Percentiles rank a stretch among this genome's conserved stretches.
phyloP scores from a whole-genome alignment of 306 rosid species.

The Elaeagnus macrophylla region DNA sequence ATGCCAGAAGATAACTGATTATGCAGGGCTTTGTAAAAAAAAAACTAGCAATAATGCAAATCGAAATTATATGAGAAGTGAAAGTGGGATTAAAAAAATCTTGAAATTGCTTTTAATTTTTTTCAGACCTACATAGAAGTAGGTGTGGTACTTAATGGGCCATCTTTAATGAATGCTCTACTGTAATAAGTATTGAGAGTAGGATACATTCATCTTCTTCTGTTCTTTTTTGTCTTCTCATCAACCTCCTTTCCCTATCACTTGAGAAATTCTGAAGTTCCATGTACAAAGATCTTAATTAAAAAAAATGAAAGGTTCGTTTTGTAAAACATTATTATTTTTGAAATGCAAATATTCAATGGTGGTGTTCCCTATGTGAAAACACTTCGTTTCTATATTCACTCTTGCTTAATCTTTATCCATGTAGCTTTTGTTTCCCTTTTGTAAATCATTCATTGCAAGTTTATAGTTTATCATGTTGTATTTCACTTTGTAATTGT shows the following conservation, averaged over 20 bases:
- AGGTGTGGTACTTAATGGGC: too few species aligned
- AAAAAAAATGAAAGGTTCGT: too few species aligned
- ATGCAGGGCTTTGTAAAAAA: neutral
- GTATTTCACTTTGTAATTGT: slow-evolving; percentile 25
- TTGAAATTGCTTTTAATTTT: too few species aligned
- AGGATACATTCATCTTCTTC: neutral
- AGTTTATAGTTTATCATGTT: neutral
- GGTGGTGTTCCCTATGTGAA: too few species aligned
- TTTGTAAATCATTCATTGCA: neutral
- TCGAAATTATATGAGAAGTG: too few species aligned
- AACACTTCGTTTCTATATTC: too few species aligned
- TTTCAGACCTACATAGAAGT: too few species aligned
- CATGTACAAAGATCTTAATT: too few species aligned
- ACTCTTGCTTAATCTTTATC: neutral
- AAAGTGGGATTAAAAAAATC: too few species aligned
- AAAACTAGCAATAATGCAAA: too few species aligned
- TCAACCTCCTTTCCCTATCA: neutral
- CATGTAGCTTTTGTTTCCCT: neutral
- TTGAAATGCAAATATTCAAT: too few species aligned
- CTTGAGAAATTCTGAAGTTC: neutral
- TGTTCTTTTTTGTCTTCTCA: neutral
- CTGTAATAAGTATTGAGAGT: neutral
- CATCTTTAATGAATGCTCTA: neutral
- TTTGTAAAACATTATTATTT: too few species aligned
- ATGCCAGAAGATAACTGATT: neutral